Evolutionary conservation across 2,329 filamentous ascomycete genomes (phyloP).

Genomic region (Herpomyces periplanetae): DNA sequence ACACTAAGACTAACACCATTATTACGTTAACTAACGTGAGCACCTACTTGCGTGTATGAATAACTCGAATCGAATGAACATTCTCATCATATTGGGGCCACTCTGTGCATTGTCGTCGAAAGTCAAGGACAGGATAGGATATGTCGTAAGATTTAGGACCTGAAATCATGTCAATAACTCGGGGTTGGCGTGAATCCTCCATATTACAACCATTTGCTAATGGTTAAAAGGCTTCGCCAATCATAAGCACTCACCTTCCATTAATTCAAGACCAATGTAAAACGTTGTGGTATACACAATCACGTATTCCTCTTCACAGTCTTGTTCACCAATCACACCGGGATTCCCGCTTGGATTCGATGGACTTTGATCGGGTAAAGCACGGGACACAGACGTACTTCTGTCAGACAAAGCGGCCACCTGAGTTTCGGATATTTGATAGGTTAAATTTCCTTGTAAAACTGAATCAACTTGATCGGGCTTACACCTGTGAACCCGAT

Average conservation of each 20-base stretch:
- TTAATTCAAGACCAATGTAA: constrained; percentile 58
- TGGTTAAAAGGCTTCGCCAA: constrained; percentile 4
- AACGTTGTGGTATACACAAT: constrained; percentile 55
- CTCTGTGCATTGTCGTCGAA: constrained; percentile 37
- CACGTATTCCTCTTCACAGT: constrained; percentile 8
- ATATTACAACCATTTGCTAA: constrained; percentile 2
- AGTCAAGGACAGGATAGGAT: constrained; percentile 42
- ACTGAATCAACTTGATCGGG: constrained; percentile 20
- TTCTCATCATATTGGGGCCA: constrained; percentile 36
- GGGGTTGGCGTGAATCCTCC: constrained; percentile 7
- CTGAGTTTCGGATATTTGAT: constrained; percentile 16
- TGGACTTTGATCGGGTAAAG: constrained; percentile 8
- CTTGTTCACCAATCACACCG: constrained; percentile 8
- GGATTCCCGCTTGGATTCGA: constrained; percentile 6
- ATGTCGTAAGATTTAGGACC: constrained; percentile 32
- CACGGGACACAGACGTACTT: constrained; percentile 11
- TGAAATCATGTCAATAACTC: no score
- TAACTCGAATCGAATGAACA: constrained; percentile 38
- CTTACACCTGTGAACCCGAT: constrained; percentile 31
- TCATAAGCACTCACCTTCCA: constrained; percentile 18
- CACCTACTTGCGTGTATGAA: constrained; percentile 48
- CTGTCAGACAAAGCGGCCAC: constrained; percentile 11
- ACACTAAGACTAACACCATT: neutral
- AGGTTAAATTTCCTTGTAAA: constrained; percentile 18
- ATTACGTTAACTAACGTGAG: no score